These are phyloP conservation scores for Limtongia smithiae DNA, from an alignment of 805 yeast species.

Conservation along the genomic window DNA sequence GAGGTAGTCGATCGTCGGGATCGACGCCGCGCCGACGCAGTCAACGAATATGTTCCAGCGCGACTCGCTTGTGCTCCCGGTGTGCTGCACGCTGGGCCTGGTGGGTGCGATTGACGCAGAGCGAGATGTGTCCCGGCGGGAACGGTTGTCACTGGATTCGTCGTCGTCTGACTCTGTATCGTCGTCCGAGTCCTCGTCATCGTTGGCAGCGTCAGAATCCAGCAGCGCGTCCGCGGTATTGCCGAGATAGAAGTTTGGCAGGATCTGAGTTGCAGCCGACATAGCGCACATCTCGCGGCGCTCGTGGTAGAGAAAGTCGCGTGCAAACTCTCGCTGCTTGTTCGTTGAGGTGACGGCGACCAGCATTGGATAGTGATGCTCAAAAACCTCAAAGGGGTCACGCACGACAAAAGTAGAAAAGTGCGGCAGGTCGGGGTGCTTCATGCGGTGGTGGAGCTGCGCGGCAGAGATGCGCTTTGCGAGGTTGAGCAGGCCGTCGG, in stretches of 20 bases:
- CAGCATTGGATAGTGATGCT: conserved; percentile 16
- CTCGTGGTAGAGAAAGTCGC: conserved; percentile 67
- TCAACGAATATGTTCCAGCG: conserved; percentile 39
- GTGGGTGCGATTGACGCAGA: background rate
- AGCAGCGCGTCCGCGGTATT: conserved; percentile 61
- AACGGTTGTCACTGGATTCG: conserved; percentile 1
- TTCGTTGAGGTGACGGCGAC: conserved; percentile 29
- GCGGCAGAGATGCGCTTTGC: conserved; percentile 26
- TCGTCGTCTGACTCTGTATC: background rate
- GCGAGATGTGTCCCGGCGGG: background rate
- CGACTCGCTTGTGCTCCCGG: background rate
- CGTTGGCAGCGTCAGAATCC: conserved; percentile 7
- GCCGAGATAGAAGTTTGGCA: conserved; percentile 69
- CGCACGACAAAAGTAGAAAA: conserved; percentile 28
- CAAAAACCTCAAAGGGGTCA: conserved; percentile 30
- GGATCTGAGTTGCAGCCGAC: conserved; percentile 70
- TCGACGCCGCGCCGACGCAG: conserved; percentile 34
- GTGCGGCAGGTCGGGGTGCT: conserved; percentile 13
- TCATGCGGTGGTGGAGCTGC: conserved; percentile 22
- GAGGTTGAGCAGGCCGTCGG: conserved; percentile 24
- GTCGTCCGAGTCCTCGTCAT: conserved; percentile 8
- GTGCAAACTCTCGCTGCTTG: conserved; percentile 23
- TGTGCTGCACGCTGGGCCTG: background rate
- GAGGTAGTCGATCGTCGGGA: conserved; percentile 20
- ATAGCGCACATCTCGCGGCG: conserved; percentile 77